These are phyloP conservation scores for Cystofilobasidium ferigula DNA, from an alignment of 768 basidiomycete genomes.

Conservation along the genomic window DNA sequence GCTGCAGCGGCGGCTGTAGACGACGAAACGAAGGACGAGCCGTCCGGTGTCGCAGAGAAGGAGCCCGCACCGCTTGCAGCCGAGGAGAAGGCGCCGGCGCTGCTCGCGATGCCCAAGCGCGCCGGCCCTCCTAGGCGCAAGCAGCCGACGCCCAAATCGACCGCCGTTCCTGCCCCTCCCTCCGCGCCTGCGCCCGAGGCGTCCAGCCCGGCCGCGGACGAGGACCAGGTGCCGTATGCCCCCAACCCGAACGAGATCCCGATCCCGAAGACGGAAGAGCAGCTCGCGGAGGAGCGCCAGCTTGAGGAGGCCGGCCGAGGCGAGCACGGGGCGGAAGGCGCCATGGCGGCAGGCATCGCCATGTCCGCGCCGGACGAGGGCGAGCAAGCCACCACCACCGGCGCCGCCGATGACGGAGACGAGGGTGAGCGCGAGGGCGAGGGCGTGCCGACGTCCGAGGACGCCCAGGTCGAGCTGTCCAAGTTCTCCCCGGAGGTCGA, in stretches of 20 bases:
- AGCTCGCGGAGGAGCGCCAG: slow-evolving; percentile 28
- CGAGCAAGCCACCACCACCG: background rate
- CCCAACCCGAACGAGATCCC: slow-evolving; percentile 31
- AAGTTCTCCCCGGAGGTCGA: slow-evolving; percentile 1
- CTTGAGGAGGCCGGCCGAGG: slow-evolving; percentile 31
- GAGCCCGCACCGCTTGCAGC: background rate
- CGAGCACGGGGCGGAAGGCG: slow-evolving; percentile 33
- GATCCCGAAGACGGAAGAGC: slow-evolving; percentile 32
- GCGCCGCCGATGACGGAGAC: no score
- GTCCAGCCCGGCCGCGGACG: slow-evolving; percentile 13
- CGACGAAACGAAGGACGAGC: slow-evolving; percentile 1
- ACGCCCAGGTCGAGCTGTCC: background rate
- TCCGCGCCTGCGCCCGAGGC: slow-evolving; percentile 13
- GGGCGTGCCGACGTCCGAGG: background rate
- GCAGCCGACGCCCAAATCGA: slow-evolving; percentile 13
- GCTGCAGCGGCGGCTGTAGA: background rate
- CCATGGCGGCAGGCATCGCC: slow-evolving; percentile 36
- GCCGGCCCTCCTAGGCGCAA: slow-evolving; percentile 28
- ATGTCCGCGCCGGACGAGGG: slow-evolving; percentile 28
- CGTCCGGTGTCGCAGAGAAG: background rate
- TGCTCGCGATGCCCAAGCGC: slow-evolving; percentile 30
- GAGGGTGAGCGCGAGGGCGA: no score
- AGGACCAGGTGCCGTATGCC: slow-evolving; percentile 4
- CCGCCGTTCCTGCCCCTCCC: background rate
- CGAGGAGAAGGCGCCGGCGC: slow-evolving; percentile 4